phyloP scores from a whole-genome alignment of 176 grass and related monocot species.

The Olyra latifolia region DNA sequence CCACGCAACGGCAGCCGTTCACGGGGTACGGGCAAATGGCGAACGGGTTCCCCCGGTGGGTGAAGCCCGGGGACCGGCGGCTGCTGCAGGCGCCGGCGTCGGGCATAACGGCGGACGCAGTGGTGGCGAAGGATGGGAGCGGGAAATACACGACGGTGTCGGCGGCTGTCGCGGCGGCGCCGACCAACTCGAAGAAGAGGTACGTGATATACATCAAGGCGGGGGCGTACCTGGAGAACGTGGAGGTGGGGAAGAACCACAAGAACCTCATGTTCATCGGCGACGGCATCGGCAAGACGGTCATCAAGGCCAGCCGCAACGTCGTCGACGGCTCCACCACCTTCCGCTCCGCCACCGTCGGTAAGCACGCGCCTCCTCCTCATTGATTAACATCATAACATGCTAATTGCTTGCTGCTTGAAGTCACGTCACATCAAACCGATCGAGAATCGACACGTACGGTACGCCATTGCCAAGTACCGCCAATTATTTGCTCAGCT shows the following conservation, averaged over 20 bases:
- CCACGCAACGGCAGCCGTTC: constrained; percentile 40
- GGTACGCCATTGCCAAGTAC: not conserved
- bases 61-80: constrained; percentile 50
- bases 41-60: constrained; percentile 63
- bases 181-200: constrained; percentile 43
- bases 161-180: constrained; percentile 72
- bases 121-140: constrained; percentile 73
- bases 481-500: not conserved
- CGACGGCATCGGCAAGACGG: constrained; percentile 89
- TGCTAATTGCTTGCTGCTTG: constrained; percentile 1
- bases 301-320: constrained; percentile 88
- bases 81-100: constrained; percentile 61
- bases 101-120: constrained; percentile 32
- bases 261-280: constrained; percentile 84
- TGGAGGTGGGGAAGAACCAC: constrained; percentile 71
- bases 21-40: constrained; percentile 66
- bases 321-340: constrained; percentile 86
- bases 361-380: constrained; percentile 29
- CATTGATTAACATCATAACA: not conserved
- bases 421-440: not conserved
- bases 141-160: constrained; percentile 64
- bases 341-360: constrained; percentile 86
- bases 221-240: constrained; percentile 86
- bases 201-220: constrained; percentile 91
- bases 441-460: not conserved